Evolutionary conservation across 2,329 filamentous ascomycete genomes (phyloP).

Genomic region (Aspergillus uvarum): DNA sequence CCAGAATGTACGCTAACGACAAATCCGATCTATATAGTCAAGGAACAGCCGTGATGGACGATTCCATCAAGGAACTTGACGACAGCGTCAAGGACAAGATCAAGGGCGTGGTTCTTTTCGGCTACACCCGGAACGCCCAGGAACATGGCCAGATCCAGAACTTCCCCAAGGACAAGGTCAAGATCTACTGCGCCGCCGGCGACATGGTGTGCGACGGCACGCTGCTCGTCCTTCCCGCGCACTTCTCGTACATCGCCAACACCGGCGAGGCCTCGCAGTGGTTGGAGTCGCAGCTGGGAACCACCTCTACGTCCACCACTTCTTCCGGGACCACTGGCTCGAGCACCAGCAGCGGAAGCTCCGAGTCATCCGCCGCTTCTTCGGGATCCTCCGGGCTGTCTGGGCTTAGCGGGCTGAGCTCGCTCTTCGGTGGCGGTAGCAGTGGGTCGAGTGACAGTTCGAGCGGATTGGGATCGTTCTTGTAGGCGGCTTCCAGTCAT

Average conservation of each 20-base stretch:
- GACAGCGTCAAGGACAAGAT: constrained; percentile 32
- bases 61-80: constrained; percentile 39
- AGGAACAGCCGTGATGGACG: constrained; percentile 47
- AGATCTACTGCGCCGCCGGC: constrained; percentile 50
- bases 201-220: constrained; percentile 53
- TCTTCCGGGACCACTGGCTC: neutral
- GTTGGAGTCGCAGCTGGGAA: constrained; percentile 22
- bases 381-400: neutral
- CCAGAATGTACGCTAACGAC: neutral
- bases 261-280: constrained; percentile 30
- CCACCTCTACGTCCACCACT: neutral
- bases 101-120: constrained; percentile 44
- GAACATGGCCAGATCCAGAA: constrained; percentile 42
- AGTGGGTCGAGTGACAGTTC: neutral
- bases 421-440: neutral
- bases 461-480: neutral
- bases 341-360: neutral
- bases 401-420: neutral
- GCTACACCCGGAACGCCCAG: constrained; percentile 44
- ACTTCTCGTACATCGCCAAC: constrained; percentile 40
- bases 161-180: constrained; percentile 45
- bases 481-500: neutral
- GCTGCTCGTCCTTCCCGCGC: constrained; percentile 40
- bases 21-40: constrained; percentile 22
- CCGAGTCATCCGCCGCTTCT: neutral